Conservation (phyloP, 164 flowering plant genomes). For the Vitis riparia region DNA sequence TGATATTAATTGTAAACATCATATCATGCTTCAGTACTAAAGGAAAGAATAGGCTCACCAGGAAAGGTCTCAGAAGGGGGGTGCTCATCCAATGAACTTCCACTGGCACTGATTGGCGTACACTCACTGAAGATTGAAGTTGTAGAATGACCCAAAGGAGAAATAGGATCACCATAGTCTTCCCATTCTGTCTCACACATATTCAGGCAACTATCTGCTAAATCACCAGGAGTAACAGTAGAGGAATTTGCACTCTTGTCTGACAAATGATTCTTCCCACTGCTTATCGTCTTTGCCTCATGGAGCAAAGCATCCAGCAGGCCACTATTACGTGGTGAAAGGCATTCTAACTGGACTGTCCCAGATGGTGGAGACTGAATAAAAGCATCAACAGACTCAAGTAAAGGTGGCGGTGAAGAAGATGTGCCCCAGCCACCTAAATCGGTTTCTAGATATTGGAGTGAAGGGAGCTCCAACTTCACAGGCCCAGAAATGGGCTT, state of each 20-base stretch:
- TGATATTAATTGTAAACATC: background rate
- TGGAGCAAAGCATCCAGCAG: constrained; percentile 64
- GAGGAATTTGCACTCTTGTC: constrained; percentile 57
- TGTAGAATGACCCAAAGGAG: constrained; percentile 64
- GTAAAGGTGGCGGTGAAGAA: constrained; percentile 32
- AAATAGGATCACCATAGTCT: constrained; percentile 49
- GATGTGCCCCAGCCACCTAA: constrained; percentile 58
- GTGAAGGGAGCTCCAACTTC: constrained; percentile 99
- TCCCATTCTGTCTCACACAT: constrained; percentile 45
- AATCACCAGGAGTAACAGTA: constrained; percentile 35
- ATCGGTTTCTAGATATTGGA: constrained; percentile 83
- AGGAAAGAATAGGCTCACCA: constrained; percentile 35
- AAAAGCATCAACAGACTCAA: constrained; percentile 50
- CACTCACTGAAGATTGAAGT: constrained; percentile 57
- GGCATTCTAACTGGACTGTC: constrained; percentile 41
- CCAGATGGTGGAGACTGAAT: constrained; percentile 45
- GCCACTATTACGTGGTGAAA: constrained; percentile 63
- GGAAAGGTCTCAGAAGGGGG: constrained; percentile 32
- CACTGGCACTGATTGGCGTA: constrained; percentile 46
- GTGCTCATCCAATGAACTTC: constrained; percentile 49
- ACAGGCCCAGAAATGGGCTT: constrained; percentile 58
- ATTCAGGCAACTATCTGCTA: constrained; percentile 34
- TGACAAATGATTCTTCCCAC: constrained; percentile 42
- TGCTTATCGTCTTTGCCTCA: constrained; percentile 42
- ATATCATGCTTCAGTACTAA: background rate